Conservation (phyloP, 2,329 filamentous ascomycete genomes). For the Knufia fluminis region DNA sequence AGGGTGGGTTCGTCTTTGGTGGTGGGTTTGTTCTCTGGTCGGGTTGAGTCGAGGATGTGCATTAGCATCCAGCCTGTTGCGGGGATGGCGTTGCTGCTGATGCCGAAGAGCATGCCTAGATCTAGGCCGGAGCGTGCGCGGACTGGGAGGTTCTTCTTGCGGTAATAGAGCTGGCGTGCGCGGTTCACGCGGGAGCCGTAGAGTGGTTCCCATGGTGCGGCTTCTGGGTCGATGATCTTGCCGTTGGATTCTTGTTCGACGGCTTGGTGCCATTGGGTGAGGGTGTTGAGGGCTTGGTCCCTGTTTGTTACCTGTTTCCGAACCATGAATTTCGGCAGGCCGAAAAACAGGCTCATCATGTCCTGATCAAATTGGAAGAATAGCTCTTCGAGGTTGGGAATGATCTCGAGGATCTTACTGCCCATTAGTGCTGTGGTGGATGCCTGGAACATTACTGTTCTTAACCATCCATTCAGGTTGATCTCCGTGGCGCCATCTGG, state of each 20-base stretch:
- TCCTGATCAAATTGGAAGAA: slow-evolving; percentile 29
- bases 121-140: slow-evolving; percentile 23
- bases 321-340: slow-evolving; percentile 16
- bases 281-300: slow-evolving; percentile 7
- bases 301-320: slow-evolving; percentile 10
- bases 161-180: slow-evolving; percentile 17
- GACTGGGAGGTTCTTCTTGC: slow-evolving; percentile 14
- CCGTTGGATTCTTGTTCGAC: slow-evolving; percentile 9
- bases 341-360: slow-evolving; percentile 17
- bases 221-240: slow-evolving; percentile 7
- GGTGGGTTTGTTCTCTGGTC: slow-evolving; percentile 29
- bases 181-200: slow-evolving; percentile 19
- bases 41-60: slow-evolving; percentile 32
- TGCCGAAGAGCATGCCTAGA: slow-evolving; percentile 29
- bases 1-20: slow-evolving; percentile 18
- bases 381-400: slow-evolving; percentile 31
- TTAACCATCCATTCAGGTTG: slow-evolving; percentile 5
- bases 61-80: slow-evolving; percentile 36
- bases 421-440: slow-evolving; percentile 29
- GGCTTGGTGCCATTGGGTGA: slow-evolving; percentile 14
- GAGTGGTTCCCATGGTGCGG: slow-evolving; percentile 18
- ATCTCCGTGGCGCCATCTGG: slow-evolving; percentile 1
- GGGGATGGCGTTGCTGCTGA: slow-evolving; percentile 33
- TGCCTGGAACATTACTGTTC: slow-evolving; percentile 10
- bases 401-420: slow-evolving; percentile 36